These are phyloP conservation scores for Cytospora chrysosperma DNA, from an alignment of 2,329 filamentous ascomycete species.

Conservation along the genomic window DNA sequence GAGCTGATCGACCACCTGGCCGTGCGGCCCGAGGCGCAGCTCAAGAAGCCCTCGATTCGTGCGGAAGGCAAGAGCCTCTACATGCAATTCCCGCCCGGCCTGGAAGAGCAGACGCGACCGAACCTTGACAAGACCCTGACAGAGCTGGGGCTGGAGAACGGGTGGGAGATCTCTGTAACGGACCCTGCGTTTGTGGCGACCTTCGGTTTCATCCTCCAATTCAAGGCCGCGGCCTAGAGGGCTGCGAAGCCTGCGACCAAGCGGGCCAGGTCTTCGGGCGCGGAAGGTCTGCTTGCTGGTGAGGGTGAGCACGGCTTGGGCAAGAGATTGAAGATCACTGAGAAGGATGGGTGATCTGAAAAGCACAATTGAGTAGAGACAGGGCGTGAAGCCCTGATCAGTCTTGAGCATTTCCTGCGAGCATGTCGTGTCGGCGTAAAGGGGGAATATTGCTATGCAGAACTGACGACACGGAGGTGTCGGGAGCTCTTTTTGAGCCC, in stretches of 20 bases:
- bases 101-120: conserved; percentile 80
- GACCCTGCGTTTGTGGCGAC: conserved; percentile 83
- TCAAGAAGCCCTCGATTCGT: conserved; percentile 89
- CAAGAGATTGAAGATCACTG: not conserved
- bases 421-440: not conserved
- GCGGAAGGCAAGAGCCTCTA: conserved; percentile 81
- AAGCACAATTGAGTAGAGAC: not conserved
- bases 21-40: conserved; percentile 80
- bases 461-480: not conserved
- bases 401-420: not conserved
- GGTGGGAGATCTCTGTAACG: conserved; percentile 87
- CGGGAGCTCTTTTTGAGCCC: not conserved
- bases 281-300: too few species aligned
- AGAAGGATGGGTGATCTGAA: not conserved
- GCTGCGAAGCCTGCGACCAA: conserved; percentile 3
- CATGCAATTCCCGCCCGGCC: conserved; percentile 76
- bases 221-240: conserved; percentile 34
- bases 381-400: not conserved
- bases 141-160: conserved; percentile 70
- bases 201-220: conserved; percentile 56
- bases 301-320: not conserved
- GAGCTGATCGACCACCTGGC: conserved; percentile 85
- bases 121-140: conserved; percentile 77
- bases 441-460: not conserved
- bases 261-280: not conserved